These are phyloP conservation scores for Fusarium oxysporum DNA, from an alignment of 2,329 filamentous ascomycete genomes.

Conservation along the genomic window DNA sequence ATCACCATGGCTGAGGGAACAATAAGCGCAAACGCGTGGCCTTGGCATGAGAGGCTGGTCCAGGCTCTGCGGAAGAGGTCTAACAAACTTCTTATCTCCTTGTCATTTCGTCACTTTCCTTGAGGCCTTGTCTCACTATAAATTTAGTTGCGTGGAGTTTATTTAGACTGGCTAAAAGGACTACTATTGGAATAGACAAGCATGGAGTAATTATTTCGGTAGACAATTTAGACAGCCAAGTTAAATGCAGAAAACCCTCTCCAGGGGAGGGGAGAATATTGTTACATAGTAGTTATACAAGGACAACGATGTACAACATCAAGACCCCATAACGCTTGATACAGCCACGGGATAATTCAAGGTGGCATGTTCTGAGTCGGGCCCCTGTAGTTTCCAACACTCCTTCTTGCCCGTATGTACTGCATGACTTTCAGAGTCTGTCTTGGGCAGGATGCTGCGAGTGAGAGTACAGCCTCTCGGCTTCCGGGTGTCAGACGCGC, in stretches of 20 bases:
- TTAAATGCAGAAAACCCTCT: background rate
- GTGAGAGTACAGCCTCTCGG: background rate
- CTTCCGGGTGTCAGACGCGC: accelerated
- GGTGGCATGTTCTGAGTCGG: accelerated
- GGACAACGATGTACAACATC: accelerated
- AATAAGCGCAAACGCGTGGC: background rate
- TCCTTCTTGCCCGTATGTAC: too few relatives aligned
- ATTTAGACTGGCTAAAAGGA: background rate
- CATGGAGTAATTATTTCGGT: background rate
- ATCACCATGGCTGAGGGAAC: background rate
- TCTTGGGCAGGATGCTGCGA: background rate
- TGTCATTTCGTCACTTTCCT: background rate
- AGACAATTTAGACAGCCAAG: background rate
- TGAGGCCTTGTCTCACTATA: accelerated
- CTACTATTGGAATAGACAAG: background rate
- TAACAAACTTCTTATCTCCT: background rate
- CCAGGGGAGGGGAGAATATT: background rate
- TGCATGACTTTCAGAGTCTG: background rate
- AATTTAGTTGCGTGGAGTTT: background rate
- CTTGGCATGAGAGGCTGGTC: background rate
- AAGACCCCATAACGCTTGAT: accelerated
- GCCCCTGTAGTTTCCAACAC: accelerated
- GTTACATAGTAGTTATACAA: too few relatives aligned
- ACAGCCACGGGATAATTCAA: background rate
- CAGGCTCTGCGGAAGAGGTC: background rate